phyloP scores from a whole-genome alignment of 2,329 filamentous ascomycete species.

The Decorospora gaudefroyi region DNA sequence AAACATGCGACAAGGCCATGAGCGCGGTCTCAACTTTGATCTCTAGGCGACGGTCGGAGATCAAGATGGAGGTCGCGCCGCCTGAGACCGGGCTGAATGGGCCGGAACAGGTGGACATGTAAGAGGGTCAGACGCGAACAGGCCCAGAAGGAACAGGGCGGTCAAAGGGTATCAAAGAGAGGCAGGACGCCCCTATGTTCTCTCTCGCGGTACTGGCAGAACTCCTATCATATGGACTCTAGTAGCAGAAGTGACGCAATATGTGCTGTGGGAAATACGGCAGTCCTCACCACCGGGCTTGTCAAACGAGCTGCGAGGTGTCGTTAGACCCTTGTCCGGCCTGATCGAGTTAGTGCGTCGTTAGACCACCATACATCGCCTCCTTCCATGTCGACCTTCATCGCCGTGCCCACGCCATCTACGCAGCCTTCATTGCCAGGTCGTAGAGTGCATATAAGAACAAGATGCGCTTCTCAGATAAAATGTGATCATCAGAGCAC shows the following conservation, averaged over 20 bases:
- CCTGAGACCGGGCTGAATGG: conserved; percentile 32
- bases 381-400: conserved; percentile 31
- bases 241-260: conserved; percentile 10
- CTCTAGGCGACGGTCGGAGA: conserved; percentile 4
- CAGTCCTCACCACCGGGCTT: conserved; percentile 12
- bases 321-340: conserved; percentile 20
- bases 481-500: not conserved
- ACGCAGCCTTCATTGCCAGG: conserved; percentile 4
- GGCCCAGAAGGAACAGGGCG: conserved; percentile 14
- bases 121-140: conserved; percentile 21
- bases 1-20: conserved; percentile 14
- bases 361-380: conserved; percentile 27
- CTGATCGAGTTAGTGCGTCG: conserved; percentile 21
- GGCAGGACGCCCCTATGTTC: conserved; percentile 7
- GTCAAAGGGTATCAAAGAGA: conserved; percentile 7
- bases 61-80: conserved; percentile 20
- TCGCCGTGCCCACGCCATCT: conserved; percentile 22
- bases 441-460: not conserved
- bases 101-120: conserved; percentile 23
- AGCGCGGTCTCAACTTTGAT: conserved; percentile 3
- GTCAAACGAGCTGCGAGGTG: conserved; percentile 19
- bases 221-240: not conserved
- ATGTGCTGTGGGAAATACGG: conserved; percentile 19
- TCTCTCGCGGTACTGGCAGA: conserved; percentile 3
- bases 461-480: not conserved